Evolutionary conservation across 176 grass and related monocot species (phyloP), one percentile per base, ranked within the genome.

Genomic region (Oryza meyeriana): DNA sequence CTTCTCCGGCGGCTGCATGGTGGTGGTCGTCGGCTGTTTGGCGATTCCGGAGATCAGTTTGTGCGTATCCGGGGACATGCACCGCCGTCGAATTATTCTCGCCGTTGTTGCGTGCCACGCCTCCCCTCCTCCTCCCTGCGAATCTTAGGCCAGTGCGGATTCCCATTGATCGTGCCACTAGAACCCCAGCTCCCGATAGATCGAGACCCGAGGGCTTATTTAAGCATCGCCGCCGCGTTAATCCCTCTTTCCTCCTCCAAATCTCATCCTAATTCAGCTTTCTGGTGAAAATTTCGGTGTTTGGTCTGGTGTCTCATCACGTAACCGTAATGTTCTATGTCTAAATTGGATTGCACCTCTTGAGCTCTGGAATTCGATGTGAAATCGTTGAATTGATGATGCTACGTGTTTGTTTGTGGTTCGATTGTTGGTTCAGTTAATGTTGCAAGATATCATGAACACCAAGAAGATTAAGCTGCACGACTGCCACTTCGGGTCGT

Each of bases 401-500:
- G 36, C 7, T 66, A 14, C 12, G 30, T 16, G 14, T 30, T 6
- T 64, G 31, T 65, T 32, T 3, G 6, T 0, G 11, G 14, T 28
- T 0, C 16, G 48, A 8, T 71, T 81, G 12, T 25, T 38, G 71
- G 32, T 65, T 81, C 87, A 76, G 77, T 78, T 25, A 17, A 44
- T 41, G 10, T 3, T 58, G 10, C 8, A 17, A 29, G 27, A 45
- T 33, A 7, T 42, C 59, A 97, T 94, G 94, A 83, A 97, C 74
- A 44, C 71, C 48, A 90, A 85, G 83, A 92, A 79, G 76, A 82
- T 92, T 66, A 83, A 63, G 82, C 42, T 91, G 72, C 81, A 83
- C 50, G 84, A 86, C 64, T 61, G 79, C 69, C 69, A 83, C 71
- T 86, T 66, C 55, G 82, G 40, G 11, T 62, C 83, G 11, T 62